phyloP scores from a whole-genome alignment of 176 grass and related monocot genomes.

The Lolium multiflorum region DNA sequence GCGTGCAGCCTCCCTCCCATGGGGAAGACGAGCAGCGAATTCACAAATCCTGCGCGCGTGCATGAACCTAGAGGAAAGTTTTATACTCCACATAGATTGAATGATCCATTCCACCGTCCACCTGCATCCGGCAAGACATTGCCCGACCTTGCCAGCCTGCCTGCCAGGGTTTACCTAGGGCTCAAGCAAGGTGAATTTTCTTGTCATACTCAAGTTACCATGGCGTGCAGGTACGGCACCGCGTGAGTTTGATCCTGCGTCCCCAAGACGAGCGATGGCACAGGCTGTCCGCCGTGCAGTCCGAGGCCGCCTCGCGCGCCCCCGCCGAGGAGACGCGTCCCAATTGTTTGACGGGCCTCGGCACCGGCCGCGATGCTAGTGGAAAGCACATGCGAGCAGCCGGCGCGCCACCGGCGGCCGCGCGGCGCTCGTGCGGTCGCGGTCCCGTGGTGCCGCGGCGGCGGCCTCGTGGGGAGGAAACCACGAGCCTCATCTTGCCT shows the following conservation, averaged over 20 bases:
- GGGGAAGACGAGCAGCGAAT: neutral
- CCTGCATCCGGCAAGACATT: neutral
- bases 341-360: slow-evolving; percentile 31
- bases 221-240: neutral
- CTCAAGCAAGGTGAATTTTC: slow-evolving; percentile 17
- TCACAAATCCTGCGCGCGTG: neutral
- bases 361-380: slow-evolving; percentile 37
- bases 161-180: neutral
- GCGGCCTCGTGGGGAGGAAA: neutral
- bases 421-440: slow-evolving; percentile 34
- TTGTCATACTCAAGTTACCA: neutral
- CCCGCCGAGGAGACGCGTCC: slow-evolving; percentile 43
- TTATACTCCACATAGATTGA: neutral
- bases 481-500: neutral
- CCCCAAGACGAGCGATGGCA: slow-evolving; percentile 26
- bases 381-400: slow-evolving; percentile 5
- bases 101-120: slow-evolving; percentile 2
- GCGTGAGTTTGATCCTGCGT: neutral
- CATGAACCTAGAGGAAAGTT: neutral
- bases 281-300: slow-evolving; percentile 38
- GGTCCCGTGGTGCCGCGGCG: slow-evolving; percentile 8
- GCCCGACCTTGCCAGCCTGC: neutral
- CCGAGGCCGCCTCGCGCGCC: slow-evolving; percentile 51
- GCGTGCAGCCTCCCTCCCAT: neutral
- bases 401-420: neutral